Evolutionary conservation across 1,284 basidiomycete species (phyloP), one percentile per base, ranked within the genome.

Genomic region (Ceratobasidium sp.): DNA sequence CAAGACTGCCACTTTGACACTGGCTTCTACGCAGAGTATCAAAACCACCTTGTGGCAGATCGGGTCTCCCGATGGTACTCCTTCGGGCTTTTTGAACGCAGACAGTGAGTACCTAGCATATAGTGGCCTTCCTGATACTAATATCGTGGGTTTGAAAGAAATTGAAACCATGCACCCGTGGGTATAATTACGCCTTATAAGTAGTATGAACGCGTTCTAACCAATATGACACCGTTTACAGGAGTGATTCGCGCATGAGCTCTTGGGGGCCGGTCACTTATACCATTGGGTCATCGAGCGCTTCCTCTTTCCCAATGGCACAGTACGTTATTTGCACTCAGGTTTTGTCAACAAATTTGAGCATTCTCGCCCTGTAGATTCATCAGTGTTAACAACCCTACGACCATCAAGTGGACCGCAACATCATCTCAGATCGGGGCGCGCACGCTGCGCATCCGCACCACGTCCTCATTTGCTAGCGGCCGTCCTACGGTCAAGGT

Each of bases 51-150:
- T 86, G 54, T 87, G 86, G 86, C 82, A 82, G 48, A 86, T 87
- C 71, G 85, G 86, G 81, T 83, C 82, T 41, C 83, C 84, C 22
- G 86, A 87, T 76, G 86, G 86, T 47, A 85, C 84, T 14, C 85
- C 86, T 9, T 78, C 81, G 31, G 86, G 84, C 80, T 85, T 87
- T 79, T 81, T 86, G 56, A 86, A 87, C 76, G 85, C 85, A 7
- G 84, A 86, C 81, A 84, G 65, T 65, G 72, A 62, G 69, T 33
- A 11, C 19, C 8, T 27, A 3, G 8, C 24, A 9, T 5, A 45
- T 50, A 29, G 5, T 50, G 24, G 17, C 48, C 11, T 17, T 11
- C 6, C 47, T 22, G 36, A 17, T 31, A 53, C 11, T 51, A 0
- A 1, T 17, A 31, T 29, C 14, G 11, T 2, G 0, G 8, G 36